Evolutionary conservation across 805 yeast species (phyloP), one percentile per base, ranked within the genome.

Genomic region (Schwanniomyces polymorphus): DNA sequence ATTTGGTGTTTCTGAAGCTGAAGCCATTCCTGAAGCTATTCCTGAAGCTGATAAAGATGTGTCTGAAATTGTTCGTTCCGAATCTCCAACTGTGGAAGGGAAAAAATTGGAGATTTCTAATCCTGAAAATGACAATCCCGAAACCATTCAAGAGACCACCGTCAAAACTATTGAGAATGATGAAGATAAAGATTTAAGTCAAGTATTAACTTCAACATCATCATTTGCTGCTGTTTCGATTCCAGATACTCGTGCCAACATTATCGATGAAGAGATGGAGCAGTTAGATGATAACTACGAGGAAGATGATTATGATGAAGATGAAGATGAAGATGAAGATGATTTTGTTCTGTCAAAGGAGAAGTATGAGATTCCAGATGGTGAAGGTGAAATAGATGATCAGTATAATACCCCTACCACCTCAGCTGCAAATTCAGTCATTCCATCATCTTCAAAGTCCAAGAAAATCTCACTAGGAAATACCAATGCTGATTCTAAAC

Each of bases 181-280:
- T n/a, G 57, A 37, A 9, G 39, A 37, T 28, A 44, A 33, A 12
- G 45, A 48, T 12, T 44, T 57, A 38, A 51, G 63, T 27, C 63
- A 63, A 23, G 66, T 63, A 18, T 56, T 59, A 38, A 68, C 74
- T 2, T 51, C 66, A 4, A 53, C 59, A 10, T 64, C 70, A 7
- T 68, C 74, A 29, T 70, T 66, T 58, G 73, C 74, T 14, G 74
- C 72, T 5, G 69, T 70, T 33, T 65, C 72, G 1, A 47, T 63
- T 17, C 63, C 63, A 3, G 59, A 58, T 27, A 55, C 65, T 12
- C 42, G 44, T n/a, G 17, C 14, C 6, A 8, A 14, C 17, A 14
- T 14, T 7, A 14, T 31, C 6, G 55, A 48, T 9, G 46, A 49
- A 8, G 47, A 40, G 12, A 48, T 34, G 25, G 49, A 42, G 12